Conservation (phyloP, 805 yeast species). For the Lipomyces sp. region DNA sequence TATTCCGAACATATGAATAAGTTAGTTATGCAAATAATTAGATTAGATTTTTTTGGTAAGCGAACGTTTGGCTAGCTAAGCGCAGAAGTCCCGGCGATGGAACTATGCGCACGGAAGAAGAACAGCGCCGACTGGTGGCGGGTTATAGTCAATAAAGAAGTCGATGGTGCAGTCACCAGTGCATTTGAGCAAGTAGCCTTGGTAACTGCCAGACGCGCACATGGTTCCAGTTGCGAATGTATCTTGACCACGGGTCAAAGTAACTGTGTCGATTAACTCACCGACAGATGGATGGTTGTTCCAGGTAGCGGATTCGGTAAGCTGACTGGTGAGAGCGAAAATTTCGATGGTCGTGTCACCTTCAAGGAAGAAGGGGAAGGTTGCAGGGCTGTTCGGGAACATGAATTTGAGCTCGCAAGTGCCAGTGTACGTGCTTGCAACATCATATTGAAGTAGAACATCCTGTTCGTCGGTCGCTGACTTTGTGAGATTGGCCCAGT, state of each 20-base stretch:
- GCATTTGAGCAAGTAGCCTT: slow-evolving; percentile 34
- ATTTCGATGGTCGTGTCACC: slow-evolving; percentile 35
- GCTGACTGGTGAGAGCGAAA: slow-evolving; percentile 21
- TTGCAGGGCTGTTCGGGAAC: slow-evolving; percentile 34
- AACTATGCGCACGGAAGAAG: slow-evolving; percentile 32
- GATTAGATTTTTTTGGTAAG: too few species aligned
- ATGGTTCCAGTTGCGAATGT: slow-evolving; percentile 20
- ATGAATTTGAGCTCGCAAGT: slow-evolving; percentile 33
- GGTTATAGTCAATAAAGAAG: slow-evolving; percentile 37
- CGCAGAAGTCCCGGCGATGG: background rate
- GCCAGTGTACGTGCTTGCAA: slow-evolving; percentile 28
- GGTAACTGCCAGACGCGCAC: slow-evolving; percentile 28
- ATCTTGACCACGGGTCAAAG: slow-evolving; percentile 30
- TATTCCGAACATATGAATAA: background rate
- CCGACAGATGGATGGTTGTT: slow-evolving; percentile 33
- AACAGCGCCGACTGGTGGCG: slow-evolving; percentile 38
- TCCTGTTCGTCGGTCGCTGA: slow-evolving; percentile 32
- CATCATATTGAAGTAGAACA: slow-evolving; percentile 33
- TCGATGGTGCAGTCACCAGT: slow-evolving; percentile 33
- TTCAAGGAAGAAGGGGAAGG: slow-evolving; percentile 35
- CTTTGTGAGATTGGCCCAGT: slow-evolving; percentile 38
- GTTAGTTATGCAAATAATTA: background rate
- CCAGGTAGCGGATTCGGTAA: slow-evolving; percentile 33
- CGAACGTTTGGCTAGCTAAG: too few species aligned
- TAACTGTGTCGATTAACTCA: slow-evolving; percentile 31